Base-by-base conservation (phyloP, 257 asterid species). In the Apocynum venetum region DNA sequence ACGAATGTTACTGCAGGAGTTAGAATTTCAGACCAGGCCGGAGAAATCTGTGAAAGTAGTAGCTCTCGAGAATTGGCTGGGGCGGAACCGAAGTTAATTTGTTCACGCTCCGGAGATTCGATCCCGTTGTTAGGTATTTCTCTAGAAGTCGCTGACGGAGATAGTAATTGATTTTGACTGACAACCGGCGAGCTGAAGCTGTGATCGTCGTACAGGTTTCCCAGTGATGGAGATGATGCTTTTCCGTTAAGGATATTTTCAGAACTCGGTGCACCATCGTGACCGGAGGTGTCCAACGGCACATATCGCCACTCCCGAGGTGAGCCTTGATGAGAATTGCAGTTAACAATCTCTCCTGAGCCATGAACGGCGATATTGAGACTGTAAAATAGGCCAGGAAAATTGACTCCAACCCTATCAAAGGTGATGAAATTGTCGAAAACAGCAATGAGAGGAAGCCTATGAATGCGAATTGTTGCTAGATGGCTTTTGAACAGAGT, bases 331-430 rank as follows among this genome's bases (percentile, higher is more conserved):
- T 46, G n/a, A 48, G 72, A 35, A 8, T 64, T 43, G 65, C 83
- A 76, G 19, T 65, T 82, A 40, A 85, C 67, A 44, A 80, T 80
- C 6, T 86, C 88, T 57, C 79, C 83, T 75, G 82, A 80, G 48
- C 86, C 86, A 69, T 85, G 88, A 74, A 79, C 86, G 3, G 86
- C 81, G 7, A 85, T n/a, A 56, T 79, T 75, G 1, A 75, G 75
- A 61, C 82, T 71, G 76, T 79, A 80, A 71, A 79, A 82, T 82
- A 82, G 55, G 36, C 83, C 84, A 47, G 85, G 88, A 43, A 67
- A 51, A n/a, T 51, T 76, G 59, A 82, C 43, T 13, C 46, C 61
- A 3, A 82, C 84, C 2, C 74, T 76, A 19, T 80, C 72, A 8
- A 82, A 48, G 49, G 73, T 41, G 65, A 85, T 74, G 64, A 64